Evolutionary conservation across 1,284 basidiomycete species (phyloP), one percentile per base, ranked within the genome.

Genomic region (Anthracocystis setariae): DNA sequence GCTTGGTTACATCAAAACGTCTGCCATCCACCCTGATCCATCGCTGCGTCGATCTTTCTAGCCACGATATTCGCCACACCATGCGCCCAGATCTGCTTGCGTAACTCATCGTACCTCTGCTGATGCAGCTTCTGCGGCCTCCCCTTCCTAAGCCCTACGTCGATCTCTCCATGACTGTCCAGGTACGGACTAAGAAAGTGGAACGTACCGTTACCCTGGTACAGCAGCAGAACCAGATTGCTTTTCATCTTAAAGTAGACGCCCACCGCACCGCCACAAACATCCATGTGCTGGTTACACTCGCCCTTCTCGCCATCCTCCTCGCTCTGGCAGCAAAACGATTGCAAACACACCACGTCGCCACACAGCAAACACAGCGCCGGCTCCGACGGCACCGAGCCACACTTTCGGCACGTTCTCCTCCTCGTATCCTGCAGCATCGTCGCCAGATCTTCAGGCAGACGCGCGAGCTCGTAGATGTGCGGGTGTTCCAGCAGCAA

Each of bases 361-460:
- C 95, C 95, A 77, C 96, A 99, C 49, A 94, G 86, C 62, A 98
- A 84, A 82, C 95, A 99, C 3, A 99, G 88, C 0, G 94, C 95
- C 8, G 92, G 92, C 77, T 93, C 92, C 5, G 87, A 85, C 0
- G 95, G 94, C 8, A 91, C 88, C 0, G 89, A 91, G 45, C 88
- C 86, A 83, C 95, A 99, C 35, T 88, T 87, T 38, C 85, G 84
- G 82, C 96, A 99, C 25, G 87, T 87, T 82, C 67, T 87, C 85
- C 84, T 89, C 86, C 80, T 90, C 87, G 78, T 91, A 86, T 75
- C 88, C 20, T 89, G 88, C 72, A 96, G 91, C 8, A 98, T 83
- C 46, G 89, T 89, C 77, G 98, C 94, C 68, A 97, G 88, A 32
- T 91, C 88, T 1, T 88, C 74, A 0, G 95, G 95, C 0, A 99